phyloP scores from a whole-genome alignment of 192 early-diverging fungal genomes.

The Coemansia sp. region DNA sequence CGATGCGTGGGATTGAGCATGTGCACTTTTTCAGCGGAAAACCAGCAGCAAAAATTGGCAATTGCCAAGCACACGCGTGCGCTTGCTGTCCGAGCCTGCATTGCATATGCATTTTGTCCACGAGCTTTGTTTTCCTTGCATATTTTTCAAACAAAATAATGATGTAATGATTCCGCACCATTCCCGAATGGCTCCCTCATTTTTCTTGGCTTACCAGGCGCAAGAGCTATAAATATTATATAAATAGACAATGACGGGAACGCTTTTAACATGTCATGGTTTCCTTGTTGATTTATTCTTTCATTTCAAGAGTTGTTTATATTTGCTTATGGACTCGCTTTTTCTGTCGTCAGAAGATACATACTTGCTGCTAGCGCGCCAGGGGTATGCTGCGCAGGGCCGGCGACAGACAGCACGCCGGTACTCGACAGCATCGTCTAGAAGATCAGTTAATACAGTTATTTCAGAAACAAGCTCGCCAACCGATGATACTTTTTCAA shows the following conservation, averaged over 20 bases:
- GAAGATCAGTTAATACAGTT: slow-evolving; percentile 2
- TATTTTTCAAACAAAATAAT: background rate
- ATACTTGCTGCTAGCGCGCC: slow-evolving; percentile 30
- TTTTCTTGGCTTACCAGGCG: background rate
- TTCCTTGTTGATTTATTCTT: background rate
- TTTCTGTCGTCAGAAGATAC: slow-evolving; percentile 23
- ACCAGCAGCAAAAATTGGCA: background rate
- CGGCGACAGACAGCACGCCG: slow-evolving; percentile 21
- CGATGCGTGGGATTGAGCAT: background rate
- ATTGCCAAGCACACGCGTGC: slow-evolving; percentile 2
- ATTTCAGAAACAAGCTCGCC: slow-evolving; percentile 7
- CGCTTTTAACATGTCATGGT: background rate
- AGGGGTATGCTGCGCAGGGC: slow-evolving; percentile 39
- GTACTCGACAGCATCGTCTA: background rate
- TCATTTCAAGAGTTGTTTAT: background rate
- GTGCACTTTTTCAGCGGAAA: background rate
- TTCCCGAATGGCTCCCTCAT: background rate
- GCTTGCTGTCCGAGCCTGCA: slow-evolving; percentile 1
- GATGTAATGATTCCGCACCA: slow-evolving; percentile 4
- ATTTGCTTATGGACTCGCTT: slow-evolving; percentile 22
- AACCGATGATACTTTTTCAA: background rate
- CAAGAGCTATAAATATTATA: background rate
- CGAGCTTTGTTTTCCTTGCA: slow-evolving; percentile 2
- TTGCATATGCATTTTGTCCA: background rate
- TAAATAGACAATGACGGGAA: background rate